Conservation (phyloP, 1,284 basidiomycete genomes). For the Tilletia walkeri region DNA sequence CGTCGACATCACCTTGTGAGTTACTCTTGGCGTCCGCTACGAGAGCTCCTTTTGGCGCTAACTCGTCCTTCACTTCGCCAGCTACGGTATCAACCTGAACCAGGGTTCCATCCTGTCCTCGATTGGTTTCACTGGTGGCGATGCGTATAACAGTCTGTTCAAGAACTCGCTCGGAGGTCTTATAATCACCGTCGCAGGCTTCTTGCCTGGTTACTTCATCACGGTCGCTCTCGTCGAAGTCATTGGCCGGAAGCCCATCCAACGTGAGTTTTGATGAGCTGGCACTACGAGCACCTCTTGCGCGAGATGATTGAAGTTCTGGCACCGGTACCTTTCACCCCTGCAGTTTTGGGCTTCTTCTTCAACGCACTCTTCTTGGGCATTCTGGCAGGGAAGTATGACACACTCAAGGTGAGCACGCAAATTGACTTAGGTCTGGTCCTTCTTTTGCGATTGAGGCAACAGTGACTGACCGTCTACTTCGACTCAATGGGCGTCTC, state of each 20-base stretch:
- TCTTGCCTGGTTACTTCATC: conserved; percentile 53
- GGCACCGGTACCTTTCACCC: neutral
- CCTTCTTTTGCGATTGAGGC: too few species aligned
- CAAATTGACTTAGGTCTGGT: neutral
- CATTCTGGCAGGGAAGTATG: conserved; percentile 51
- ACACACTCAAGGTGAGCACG: conserved; percentile 28
- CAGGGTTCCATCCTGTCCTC: conserved; percentile 69
- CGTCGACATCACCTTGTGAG: conserved; percentile 67
- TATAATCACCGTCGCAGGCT: conserved; percentile 46
- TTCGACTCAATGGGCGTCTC: too few species aligned
- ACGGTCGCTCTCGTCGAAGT: conserved; percentile 45
- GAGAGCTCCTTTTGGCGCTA: too few species aligned
- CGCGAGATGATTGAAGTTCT: too few species aligned
- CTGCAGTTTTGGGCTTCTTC: conserved; percentile 45
- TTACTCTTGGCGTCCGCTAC: too few species aligned
- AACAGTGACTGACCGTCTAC: too few species aligned
- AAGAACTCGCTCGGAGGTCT: conserved; percentile 59
- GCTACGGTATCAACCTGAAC: conserved; percentile 75
- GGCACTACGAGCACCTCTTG: neutral
- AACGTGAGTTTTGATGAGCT: conserved; percentile 20
- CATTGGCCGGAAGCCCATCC: conserved; percentile 54
- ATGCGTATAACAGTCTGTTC: conserved; percentile 59
- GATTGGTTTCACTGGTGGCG: conserved; percentile 62
- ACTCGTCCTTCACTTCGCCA: too few species aligned
- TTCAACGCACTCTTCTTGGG: conserved; percentile 52